Evolutionary conservation across 2,329 filamentous ascomycete genomes (phyloP).

Genomic region (Aspergillus sp.): DNA sequence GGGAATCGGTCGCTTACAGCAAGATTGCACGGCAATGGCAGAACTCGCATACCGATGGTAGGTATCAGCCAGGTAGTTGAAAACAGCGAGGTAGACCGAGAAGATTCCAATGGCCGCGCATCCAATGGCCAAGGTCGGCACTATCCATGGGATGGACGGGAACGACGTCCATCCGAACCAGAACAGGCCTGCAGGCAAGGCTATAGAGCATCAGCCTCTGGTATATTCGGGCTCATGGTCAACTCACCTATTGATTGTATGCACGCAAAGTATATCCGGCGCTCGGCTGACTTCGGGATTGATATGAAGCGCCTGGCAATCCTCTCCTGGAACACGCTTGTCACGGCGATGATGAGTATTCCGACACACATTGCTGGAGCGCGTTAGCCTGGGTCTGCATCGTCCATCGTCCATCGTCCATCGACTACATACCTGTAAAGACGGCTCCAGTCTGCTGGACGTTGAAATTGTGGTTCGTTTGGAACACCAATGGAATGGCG

Average conservation of each 20-base stretch:
- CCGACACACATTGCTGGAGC: constrained; percentile 58
- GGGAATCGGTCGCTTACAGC: constrained; percentile 17
- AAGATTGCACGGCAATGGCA: constrained; percentile 40
- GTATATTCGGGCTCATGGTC: too few species aligned
- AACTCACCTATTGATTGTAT: too few species aligned
- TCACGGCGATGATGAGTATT: constrained; percentile 53
- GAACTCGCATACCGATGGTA: constrained; percentile 42
- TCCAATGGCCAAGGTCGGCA: constrained; percentile 58
- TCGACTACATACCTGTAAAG: constrained; percentile 44
- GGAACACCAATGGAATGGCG: constrained; percentile 70
- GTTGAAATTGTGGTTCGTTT: constrained; percentile 57
- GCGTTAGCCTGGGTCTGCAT: constrained; percentile 1
- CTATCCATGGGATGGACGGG: constrained; percentile 58
- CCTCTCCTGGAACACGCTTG: constrained; percentile 66
- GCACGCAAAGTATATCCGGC: constrained; percentile 74
- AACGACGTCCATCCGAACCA: constrained; percentile 67
- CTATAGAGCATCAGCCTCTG: constrained; percentile 60
- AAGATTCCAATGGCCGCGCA: constrained; percentile 71
- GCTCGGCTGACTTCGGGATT: constrained; percentile 53
- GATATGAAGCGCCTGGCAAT: constrained; percentile 46
- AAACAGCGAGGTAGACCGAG: constrained; percentile 10
- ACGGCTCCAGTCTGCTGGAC: constrained; percentile 59
- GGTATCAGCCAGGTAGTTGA: constrained; percentile 24
- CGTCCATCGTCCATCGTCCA: too few species aligned
- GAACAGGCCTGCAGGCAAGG: constrained; percentile 70